These are phyloP conservation scores for Starmerella riodocensis DNA, from an alignment of 805 yeast species.

Conservation along the genomic window DNA sequence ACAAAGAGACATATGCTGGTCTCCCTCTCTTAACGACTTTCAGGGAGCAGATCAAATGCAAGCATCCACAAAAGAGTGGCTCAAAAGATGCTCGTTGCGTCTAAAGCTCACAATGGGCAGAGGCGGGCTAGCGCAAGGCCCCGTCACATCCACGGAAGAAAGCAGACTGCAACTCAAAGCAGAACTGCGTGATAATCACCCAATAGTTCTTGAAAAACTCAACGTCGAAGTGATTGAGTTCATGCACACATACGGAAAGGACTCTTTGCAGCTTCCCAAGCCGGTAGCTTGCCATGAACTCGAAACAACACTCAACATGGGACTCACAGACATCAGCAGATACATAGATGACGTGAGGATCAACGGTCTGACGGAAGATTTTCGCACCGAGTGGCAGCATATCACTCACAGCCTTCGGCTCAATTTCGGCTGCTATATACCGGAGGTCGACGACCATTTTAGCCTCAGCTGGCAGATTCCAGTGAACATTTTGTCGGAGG, in stretches of 20 bases:
- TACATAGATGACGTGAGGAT: background rate
- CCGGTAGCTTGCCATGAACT: background rate
- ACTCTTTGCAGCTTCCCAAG: background rate
- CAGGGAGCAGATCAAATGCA: too few relatives aligned
- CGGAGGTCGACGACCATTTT: background rate
- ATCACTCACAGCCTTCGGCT: conserved; percentile 7
- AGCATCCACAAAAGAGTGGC: background rate
- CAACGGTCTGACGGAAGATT: conserved; percentile 7
- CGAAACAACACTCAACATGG: background rate
- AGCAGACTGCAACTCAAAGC: background rate
- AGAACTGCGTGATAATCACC: background rate
- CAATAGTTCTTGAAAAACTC: background rate
- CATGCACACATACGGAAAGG: conserved; percentile 6
- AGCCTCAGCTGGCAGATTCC: conserved; percentile 7
- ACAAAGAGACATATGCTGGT: background rate
- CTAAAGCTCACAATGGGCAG: background rate
- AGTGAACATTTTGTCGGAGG: conserved; percentile 7
- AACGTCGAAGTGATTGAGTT: conserved; percentile 2
- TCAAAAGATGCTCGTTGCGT: background rate
- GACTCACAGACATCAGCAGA: background rate
- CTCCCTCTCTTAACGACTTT: background rate
- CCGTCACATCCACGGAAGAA: background rate
- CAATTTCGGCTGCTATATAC: background rate
- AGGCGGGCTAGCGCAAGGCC: background rate
- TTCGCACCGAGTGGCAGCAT: conserved; percentile 12